These are phyloP conservation scores for Balakata baccata DNA, from an alignment of 345 rosid species.

Conservation along the genomic window DNA sequence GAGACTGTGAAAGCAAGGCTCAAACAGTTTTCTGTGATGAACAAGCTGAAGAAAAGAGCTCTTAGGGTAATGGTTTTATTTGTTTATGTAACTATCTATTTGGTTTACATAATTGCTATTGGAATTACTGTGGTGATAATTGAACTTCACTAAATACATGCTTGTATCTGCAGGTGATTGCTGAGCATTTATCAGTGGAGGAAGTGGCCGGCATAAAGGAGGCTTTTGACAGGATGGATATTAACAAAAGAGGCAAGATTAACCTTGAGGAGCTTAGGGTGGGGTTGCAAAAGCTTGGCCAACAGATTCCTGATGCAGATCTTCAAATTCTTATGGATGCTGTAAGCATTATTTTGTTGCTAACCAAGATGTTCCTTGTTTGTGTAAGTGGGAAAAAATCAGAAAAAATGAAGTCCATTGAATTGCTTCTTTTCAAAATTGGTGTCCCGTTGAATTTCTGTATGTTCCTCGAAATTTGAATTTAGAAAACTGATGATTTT, in stretches of 20 bases:
- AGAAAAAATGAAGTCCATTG: not conserved
- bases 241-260: slow-evolving; percentile 64
- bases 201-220: slow-evolving; percentile 95
- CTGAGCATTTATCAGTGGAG: slow-evolving; percentile 87
- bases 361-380: not conserved
- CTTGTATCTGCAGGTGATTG: slow-evolving; percentile 57
- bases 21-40: slow-evolving; percentile 87
- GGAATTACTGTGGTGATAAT: not conserved
- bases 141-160: not conserved
- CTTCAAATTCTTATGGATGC: slow-evolving; percentile 89
- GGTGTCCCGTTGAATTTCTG: not conserved
- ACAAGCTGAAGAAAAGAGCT: slow-evolving; percentile 94
- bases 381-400: not conserved
- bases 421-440: not conserved
- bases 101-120: not conserved
- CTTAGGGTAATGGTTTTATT: slow-evolving; percentile 49
- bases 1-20: slow-evolving; percentile 94
- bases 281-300: slow-evolving; percentile 82
- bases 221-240: slow-evolving; percentile 84
- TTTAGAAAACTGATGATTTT: not conserved
- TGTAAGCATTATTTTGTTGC: slow-evolving; percentile 45
- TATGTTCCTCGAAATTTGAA: not conserved
- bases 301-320: slow-evolving; percentile 68
- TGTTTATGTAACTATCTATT: not conserved
- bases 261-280: slow-evolving; percentile 68